Evolutionary conservation across 768 basidiomycete genomes (phyloP), one percentile per base, ranked within the genome.

Genomic region (Rhizopogon roseolus): DNA sequence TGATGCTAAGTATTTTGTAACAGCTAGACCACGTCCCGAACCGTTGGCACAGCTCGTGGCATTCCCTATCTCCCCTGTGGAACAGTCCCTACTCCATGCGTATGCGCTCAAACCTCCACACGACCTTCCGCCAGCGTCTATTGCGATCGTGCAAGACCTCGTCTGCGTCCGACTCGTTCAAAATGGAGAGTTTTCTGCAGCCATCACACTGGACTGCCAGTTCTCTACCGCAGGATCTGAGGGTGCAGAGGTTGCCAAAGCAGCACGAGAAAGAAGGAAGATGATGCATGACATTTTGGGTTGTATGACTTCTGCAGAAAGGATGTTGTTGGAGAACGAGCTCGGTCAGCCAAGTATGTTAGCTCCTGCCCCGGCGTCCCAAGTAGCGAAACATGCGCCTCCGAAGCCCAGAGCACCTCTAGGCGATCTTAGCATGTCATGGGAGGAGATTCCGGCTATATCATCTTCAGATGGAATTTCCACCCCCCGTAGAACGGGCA

Each of bases 81-180:
- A 93, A 66, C 80, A 88, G 58, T 62, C 72, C 0, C 66, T 80
- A 17, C 65, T 93, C 6, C 78, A 84, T 43, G 55, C 69, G 0
- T 83, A 82, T 57, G 86, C 85, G 5, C 73, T 84, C 9, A 73
- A 81, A 13, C 81, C 84, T 2, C 79, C 86, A 3, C 54, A 70
- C 5, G 56, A 71, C 0, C 67, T 85, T 9, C 71, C 83, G 1
- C 57, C 76, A 7, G 60, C 76, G 2, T 79, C 82, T 2, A 65
- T 85, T 25, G 75, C 83, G 5, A 72, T 81, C 13, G 66, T 93
- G 0, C 90, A 90, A 64, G 88, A 93, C 57, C 77, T 93, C n/a
- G 76, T 89, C 28, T 89, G 86, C 56, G 81, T 87, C 14, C 85
- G 91, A 9, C 79, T 92, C 8, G 79, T 93, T 34, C 85, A 90